A percentile compares a stretch with the other conserved stretches of the same genome.
Evolutionary conservation across 495 filamentous ascomycete species (phyloP).

Genomic region (Pyrenula aspistea): DNA sequence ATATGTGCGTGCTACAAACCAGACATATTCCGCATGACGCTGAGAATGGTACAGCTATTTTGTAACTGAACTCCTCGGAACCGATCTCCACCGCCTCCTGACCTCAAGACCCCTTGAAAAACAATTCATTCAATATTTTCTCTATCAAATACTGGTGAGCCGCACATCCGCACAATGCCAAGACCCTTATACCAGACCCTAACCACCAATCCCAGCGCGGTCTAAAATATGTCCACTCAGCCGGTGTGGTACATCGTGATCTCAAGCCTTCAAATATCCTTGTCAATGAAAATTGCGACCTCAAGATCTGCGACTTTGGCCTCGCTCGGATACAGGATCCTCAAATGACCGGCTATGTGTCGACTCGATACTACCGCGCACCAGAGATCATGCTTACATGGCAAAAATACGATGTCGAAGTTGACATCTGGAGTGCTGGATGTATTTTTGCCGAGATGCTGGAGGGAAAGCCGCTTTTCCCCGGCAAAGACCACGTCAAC

Average conservation of each 20-base stretch:
- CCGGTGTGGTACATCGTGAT: conserved; percentile 93
- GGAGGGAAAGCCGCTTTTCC: conserved; percentile 95
- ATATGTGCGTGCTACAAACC: conserved; percentile 56
- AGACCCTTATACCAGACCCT: conserved; percentile 17
- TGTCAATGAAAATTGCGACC: conserved; percentile 97
- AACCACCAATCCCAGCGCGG: conserved; percentile 51
- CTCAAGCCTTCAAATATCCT: conserved; percentile 97
- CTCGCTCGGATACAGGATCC: conserved; percentile 95
- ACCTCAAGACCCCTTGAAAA: conserved; percentile 95
- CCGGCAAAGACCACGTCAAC: conserved; percentile 98
- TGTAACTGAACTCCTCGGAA: conserved; percentile 93
- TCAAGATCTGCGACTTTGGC: conserved; percentile 99
- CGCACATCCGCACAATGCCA: neutral
- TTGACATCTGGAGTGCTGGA: conserved; percentile 98
- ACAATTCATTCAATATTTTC: conserved; percentile 99
- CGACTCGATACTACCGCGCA: conserved; percentile 94
- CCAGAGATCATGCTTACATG: conserved; percentile 99
- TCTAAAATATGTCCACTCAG: conserved; percentile 97
- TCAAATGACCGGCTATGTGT: conserved; percentile 99
- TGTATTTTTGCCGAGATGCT: conserved; percentile 99
- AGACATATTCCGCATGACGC: conserved; percentile 6
- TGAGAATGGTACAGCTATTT: conserved; percentile 58
- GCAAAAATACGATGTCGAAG: conserved; percentile 99
- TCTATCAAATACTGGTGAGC: conserved; percentile 90
- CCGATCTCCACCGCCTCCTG: conserved; percentile 88